Evolutionary conservation across 2,329 filamentous ascomycete species (phyloP).

Genomic region (Penicillium sp.): DNA sequence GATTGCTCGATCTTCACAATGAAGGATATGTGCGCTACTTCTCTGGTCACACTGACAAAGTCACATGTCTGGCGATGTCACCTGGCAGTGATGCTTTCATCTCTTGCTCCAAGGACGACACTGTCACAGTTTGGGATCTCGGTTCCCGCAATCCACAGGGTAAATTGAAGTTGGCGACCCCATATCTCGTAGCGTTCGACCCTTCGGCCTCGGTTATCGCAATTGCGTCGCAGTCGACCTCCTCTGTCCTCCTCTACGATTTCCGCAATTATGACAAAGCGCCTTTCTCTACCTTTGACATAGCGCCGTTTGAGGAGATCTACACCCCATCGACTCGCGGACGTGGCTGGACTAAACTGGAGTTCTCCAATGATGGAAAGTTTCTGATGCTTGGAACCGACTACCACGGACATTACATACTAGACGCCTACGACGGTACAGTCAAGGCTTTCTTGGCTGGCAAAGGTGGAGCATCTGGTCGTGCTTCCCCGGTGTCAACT

Average conservation of each 20-base stretch:
- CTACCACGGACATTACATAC: constrained; percentile 80
- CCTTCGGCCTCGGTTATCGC: constrained; percentile 91
- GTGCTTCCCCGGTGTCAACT: constrained; percentile 56
- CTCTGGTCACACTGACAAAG: constrained; percentile 80
- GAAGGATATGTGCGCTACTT: constrained; percentile 98
- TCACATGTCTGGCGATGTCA: constrained; percentile 82
- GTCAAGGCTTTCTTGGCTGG: constrained; percentile 72
- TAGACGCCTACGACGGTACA: constrained; percentile 88
- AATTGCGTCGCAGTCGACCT: constrained; percentile 78
- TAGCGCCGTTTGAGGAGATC: constrained; percentile 62
- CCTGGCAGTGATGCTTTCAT: constrained; percentile 89
- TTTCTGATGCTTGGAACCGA: constrained; percentile 81
- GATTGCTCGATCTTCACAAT: constrained; percentile 87
- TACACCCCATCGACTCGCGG: constrained; percentile 54
- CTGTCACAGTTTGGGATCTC: constrained; percentile 87
- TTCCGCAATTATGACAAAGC: constrained; percentile 90
- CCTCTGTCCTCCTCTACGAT: constrained; percentile 86
- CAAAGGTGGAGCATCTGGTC: constrained; percentile 52
- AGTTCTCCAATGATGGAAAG: constrained; percentile 96
- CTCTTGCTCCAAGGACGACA: constrained; percentile 88
- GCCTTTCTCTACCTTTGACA: constrained; percentile 84
- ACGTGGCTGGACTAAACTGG: constrained; percentile 78
- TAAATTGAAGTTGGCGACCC: constrained; percentile 75
- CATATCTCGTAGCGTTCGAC: constrained; percentile 86
- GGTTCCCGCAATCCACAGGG: constrained; percentile 79